phyloP scores from a whole-genome alignment of 768 basidiomycete genomes.

The Leccinum aurantiacum region DNA sequence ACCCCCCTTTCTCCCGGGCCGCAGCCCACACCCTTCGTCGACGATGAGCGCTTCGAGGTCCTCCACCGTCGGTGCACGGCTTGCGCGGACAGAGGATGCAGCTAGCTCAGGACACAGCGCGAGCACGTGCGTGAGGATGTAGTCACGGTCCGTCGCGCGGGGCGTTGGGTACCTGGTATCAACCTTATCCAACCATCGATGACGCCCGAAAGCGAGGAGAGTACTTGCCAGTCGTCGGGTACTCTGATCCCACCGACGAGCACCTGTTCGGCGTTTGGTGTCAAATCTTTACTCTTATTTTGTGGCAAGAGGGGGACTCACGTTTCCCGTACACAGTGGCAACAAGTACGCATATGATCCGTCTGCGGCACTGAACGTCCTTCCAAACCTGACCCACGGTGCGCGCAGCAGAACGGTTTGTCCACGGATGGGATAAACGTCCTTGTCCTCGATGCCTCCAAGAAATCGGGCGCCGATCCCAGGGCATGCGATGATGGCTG shows the following conservation, averaged over 20 bases:
- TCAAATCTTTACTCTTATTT: background rate
- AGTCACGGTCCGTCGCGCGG: conserved; percentile 58
- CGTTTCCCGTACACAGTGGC: conserved; percentile 40
- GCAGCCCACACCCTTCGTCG: conserved; percentile 59
- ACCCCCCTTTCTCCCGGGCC: conserved; percentile 69
- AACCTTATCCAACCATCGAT: background rate
- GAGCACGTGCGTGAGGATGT: conserved; percentile 55
- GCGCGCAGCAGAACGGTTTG: conserved; percentile 46
- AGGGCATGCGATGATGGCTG: conserved; percentile 64
- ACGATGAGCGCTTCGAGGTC: conserved; percentile 50
- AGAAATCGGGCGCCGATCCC: conserved; percentile 60
- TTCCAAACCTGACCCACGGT: conserved; percentile 47
- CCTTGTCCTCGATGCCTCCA: conserved; percentile 52
- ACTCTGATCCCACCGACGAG: conserved; percentile 62
- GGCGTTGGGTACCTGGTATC: conserved; percentile 58
- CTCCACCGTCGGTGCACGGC: conserved; percentile 46
- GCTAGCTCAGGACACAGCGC: conserved; percentile 57
- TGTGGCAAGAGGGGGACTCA: conserved; percentile 23
- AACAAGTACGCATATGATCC: conserved; percentile 38
- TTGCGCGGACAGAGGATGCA: conserved; percentile 49
- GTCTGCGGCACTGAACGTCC: conserved; percentile 31
- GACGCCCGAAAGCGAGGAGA: background rate
- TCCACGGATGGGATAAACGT: conserved; percentile 47
- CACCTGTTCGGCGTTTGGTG: conserved; percentile 30
- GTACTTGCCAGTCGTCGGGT: conserved; percentile 57